These are phyloP conservation scores for Triticum monococcum DNA, from an alignment of 176 grass and related monocot species.

Conservation along the genomic window DNA sequence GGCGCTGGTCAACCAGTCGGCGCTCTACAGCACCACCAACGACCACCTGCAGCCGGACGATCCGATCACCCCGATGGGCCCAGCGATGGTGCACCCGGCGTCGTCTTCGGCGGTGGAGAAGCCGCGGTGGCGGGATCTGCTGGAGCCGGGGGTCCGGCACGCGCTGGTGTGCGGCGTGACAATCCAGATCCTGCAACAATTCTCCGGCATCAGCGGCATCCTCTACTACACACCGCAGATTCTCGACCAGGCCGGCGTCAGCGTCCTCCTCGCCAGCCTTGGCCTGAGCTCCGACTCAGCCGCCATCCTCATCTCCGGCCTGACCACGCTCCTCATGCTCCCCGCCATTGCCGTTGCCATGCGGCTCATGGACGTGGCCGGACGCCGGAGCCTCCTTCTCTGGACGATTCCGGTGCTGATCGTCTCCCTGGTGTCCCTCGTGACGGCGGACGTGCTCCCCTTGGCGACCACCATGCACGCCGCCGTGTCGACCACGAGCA, in stretches of 20 bases:
- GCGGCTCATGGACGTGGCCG: constrained; percentile 91
- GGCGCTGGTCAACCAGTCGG: constrained; percentile 62
- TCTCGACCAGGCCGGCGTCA: not conserved
- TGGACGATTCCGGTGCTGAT: constrained; percentile 73
- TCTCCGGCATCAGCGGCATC: constrained; percentile 77
- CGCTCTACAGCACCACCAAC: constrained; percentile 28
- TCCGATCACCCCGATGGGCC: not conserved
- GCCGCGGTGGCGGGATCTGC: not conserved
- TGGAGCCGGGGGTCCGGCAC: constrained; percentile 3
- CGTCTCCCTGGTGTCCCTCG: constrained; percentile 47
- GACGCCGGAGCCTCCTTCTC: constrained; percentile 71
- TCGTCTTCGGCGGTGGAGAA: not conserved
- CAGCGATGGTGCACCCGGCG: not conserved
- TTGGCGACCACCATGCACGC: constrained; percentile 57
- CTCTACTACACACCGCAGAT: constrained; percentile 79
- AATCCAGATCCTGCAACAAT: constrained; percentile 60
- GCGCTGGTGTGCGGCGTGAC: not conserved
- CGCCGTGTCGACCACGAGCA: constrained; percentile 55
- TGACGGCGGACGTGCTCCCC: constrained; percentile 43
- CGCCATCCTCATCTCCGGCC: constrained; percentile 62
- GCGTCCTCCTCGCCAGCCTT: not conserved
- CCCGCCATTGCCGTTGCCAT: constrained; percentile 77
- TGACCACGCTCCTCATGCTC: constrained; percentile 81
- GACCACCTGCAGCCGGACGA: not conserved
- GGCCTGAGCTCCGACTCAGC: not conserved